phyloP scores from a whole-genome alignment of 345 rosid genomes.

The Lepidium africanum region DNA sequence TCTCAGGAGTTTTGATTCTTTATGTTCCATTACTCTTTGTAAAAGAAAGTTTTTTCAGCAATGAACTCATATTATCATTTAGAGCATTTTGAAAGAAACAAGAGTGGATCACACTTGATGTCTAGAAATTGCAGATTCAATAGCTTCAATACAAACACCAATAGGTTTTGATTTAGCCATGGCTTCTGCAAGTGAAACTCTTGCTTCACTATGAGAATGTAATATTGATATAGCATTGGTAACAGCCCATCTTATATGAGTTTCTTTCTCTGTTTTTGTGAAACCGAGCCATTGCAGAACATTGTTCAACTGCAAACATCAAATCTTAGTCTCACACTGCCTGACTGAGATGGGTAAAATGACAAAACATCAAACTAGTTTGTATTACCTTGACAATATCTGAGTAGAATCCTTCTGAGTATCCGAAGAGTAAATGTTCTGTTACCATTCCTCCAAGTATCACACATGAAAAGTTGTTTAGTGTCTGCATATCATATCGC shows the following conservation, averaged over 20 bases:
- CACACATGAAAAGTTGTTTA: constrained; percentile 41
- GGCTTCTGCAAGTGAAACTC: constrained; percentile 33
- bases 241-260: constrained; percentile 45
- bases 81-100: not conserved
- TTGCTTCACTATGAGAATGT: constrained; percentile 22
- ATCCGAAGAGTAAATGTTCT: constrained; percentile 41
- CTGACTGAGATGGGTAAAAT: not conserved
- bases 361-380: not conserved
- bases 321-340: not conserved
- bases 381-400: constrained; percentile 41
- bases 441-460: constrained; percentile 50
- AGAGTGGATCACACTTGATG: not conserved
- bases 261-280: constrained; percentile 19
- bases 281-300: constrained; percentile 35
- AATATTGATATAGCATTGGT: constrained; percentile 29
- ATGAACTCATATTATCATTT: no score
- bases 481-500: constrained; percentile 11
- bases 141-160: constrained; percentile 37
- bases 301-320: constrained; percentile 31
- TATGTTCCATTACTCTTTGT: not conserved
- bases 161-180: constrained; percentile 28
- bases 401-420: constrained; percentile 39
- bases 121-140: constrained; percentile 27
- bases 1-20: constrained; percentile 48
- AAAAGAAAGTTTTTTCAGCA: no score